These are phyloP conservation scores for Cucurbita ficifolia DNA, from an alignment of 306 rosid species.

Conservation along the genomic window DNA sequence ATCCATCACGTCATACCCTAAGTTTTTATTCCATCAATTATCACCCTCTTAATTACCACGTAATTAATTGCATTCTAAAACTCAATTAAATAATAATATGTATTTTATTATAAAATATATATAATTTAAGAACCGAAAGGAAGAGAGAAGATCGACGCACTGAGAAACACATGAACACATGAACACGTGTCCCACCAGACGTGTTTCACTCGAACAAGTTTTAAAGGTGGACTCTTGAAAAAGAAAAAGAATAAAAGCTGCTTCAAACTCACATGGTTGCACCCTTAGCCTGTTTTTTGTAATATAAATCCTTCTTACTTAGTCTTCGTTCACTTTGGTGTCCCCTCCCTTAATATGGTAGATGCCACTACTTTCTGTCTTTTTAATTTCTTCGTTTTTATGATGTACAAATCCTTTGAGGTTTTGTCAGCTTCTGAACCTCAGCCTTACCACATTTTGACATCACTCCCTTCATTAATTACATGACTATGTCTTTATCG, in stretches of 20 bases:
- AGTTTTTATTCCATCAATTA: background rate
- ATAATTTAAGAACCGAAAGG: background rate
- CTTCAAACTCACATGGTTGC: background rate
- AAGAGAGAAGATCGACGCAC: slow-evolving; percentile 13
- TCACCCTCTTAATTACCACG: slow-evolving; percentile 3
- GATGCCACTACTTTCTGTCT: background rate
- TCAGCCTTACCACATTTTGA: slow-evolving; percentile 48
- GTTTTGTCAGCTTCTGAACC: slow-evolving; percentile 43
- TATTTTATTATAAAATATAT: too few species aligned
- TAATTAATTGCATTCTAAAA: background rate
- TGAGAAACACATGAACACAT: slow-evolving; percentile 2
- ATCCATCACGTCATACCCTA: slow-evolving; percentile 30
- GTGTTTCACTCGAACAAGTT: slow-evolving; percentile 19
- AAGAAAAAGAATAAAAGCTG: too few species aligned
- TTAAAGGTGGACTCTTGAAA: slow-evolving; percentile 13
- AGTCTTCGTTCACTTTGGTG: background rate
- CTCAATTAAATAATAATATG: background rate
- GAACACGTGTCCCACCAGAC: slow-evolving; percentile 18
- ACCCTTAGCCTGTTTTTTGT: background rate
- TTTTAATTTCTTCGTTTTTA: background rate
- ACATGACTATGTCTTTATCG: too few species aligned
- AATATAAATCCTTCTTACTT: background rate
- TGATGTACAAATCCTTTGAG: background rate
- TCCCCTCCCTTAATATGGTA: background rate
- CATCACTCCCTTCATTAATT: slow-evolving; percentile 25